A percentile compares a stretch with the other conserved stretches of the same genome.
Evolutionary conservation across 257 asterid genomes (phyloP).

Genomic region (Parsonsia alboflavescens): DNA sequence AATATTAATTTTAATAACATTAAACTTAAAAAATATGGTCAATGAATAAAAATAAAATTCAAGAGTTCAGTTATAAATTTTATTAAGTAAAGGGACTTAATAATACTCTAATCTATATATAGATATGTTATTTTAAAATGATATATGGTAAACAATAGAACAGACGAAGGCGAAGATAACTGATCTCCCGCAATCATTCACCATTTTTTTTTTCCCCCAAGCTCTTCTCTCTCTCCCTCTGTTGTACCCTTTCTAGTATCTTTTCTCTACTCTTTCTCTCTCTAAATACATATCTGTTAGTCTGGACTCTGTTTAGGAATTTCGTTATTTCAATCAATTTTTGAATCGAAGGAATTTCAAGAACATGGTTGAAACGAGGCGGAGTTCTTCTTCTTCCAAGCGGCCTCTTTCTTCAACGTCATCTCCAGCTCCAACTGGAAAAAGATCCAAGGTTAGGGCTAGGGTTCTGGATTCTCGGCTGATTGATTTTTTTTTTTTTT

Average conservation of each 20-base stretch:
- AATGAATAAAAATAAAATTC: too few species aligned
- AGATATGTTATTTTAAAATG: too few species aligned
- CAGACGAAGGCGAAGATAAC: slow-evolving; percentile 20
- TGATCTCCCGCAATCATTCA: slow-evolving; percentile 43
- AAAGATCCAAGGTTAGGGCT: slow-evolving; percentile 78
- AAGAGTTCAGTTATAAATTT: too few species aligned
- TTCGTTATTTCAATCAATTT: slow-evolving; percentile 4
- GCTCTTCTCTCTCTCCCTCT: slow-evolving; percentile 6
- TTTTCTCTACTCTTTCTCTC: slow-evolving; percentile 7
- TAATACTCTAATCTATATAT: too few species aligned
- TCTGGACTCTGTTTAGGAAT: not conserved
- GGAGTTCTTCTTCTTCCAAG: slow-evolving; percentile 77
- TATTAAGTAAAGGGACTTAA: too few species aligned
- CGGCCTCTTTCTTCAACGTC: slow-evolving; percentile 57
- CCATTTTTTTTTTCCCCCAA: slow-evolving; percentile 20
- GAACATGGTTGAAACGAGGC: slow-evolving; percentile 81
- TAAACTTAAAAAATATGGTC: too few species aligned
- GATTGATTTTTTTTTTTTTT: slow-evolving; percentile 5
- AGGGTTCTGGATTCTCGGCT: slow-evolving; percentile 18
- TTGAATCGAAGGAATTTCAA: slow-evolving; percentile 19
- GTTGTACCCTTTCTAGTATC: not conserved
- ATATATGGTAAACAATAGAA: not conserved
- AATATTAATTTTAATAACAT: too few species aligned
- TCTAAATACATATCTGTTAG: not conserved
- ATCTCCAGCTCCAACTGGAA: slow-evolving; percentile 52